Evolutionary conservation across 2,329 filamentous ascomycete species (phyloP).

Genomic region (Colletotrichum viniferum): DNA sequence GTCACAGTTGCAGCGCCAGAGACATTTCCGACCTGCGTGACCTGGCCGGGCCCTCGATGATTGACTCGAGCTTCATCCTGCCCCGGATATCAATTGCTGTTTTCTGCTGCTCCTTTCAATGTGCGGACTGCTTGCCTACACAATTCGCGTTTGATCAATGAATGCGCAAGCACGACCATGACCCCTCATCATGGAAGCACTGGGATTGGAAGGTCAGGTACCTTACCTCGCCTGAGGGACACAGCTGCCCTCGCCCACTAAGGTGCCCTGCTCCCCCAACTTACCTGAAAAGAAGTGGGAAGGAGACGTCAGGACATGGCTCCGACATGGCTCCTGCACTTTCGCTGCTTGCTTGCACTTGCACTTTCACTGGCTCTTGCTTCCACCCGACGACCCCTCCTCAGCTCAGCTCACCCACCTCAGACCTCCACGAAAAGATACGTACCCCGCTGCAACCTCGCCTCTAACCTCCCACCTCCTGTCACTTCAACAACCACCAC

Average conservation of each 20-base stretch:
- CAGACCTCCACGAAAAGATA: background rate
- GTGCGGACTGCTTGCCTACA: background rate
- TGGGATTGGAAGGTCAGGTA: background rate
- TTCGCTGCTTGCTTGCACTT: background rate
- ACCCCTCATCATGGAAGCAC: background rate
- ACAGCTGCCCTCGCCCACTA: background rate
- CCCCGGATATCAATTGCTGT: background rate
- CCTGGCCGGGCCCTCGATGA: background rate
- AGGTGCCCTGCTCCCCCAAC: background rate
- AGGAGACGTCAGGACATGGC: background rate
- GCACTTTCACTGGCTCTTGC: background rate
- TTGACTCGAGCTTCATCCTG: background rate
- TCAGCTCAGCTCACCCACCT: background rate
- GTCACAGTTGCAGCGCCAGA: slow-evolving; percentile 2
- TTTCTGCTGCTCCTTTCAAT: background rate
- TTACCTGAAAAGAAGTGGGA: background rate
- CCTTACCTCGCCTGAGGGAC: background rate
- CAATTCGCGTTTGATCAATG: background rate
- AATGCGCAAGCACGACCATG: background rate
- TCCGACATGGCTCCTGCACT: background rate
- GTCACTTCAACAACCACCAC: background rate
- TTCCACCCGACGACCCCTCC: background rate
- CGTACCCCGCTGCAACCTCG: background rate
- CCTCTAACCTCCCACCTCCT: background rate
- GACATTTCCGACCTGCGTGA: background rate